Conservation (phyloP, 306 rosid species). For the Gleditsia sinensis region DNA sequence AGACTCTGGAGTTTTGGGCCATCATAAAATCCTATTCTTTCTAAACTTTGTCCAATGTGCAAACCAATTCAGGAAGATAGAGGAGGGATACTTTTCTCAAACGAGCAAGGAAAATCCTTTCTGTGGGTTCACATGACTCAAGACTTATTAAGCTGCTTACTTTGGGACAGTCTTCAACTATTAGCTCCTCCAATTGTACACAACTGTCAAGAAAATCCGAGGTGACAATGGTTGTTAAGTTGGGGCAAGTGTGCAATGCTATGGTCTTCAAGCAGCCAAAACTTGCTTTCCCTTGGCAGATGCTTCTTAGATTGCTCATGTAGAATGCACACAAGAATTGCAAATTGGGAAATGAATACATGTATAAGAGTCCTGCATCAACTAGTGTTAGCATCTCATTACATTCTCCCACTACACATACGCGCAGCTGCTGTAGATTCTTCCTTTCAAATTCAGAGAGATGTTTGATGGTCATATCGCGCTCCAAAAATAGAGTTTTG, state of each 20-base stretch:
- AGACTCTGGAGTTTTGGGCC: conserved; percentile 15
- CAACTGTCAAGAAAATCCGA: neutral
- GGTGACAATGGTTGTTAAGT: neutral
- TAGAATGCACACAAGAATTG: neutral
- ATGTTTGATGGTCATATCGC: neutral
- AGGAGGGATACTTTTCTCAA: conserved; percentile 4
- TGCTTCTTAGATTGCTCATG: neutral
- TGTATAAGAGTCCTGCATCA: neutral
- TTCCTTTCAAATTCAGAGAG: neutral
- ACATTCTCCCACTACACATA: neutral
- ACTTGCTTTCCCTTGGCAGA: neutral
- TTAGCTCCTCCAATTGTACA: neutral
- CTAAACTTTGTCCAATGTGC: neutral
- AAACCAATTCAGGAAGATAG: neutral
- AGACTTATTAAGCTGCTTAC: neutral
- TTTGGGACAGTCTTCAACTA: neutral
- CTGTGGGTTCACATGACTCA: neutral
- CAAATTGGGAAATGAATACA: neutral
- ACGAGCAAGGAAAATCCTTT: neutral
- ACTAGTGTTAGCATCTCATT: neutral
- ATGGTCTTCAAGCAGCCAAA: neutral
- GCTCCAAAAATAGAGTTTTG: neutral
- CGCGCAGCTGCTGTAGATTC: neutral
- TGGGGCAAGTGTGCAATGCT: neutral
- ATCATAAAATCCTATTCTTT: conserved; percentile 3